phyloP scores from a whole-genome alignment of 805 yeast species.

The Candida ponderosae region DNA sequence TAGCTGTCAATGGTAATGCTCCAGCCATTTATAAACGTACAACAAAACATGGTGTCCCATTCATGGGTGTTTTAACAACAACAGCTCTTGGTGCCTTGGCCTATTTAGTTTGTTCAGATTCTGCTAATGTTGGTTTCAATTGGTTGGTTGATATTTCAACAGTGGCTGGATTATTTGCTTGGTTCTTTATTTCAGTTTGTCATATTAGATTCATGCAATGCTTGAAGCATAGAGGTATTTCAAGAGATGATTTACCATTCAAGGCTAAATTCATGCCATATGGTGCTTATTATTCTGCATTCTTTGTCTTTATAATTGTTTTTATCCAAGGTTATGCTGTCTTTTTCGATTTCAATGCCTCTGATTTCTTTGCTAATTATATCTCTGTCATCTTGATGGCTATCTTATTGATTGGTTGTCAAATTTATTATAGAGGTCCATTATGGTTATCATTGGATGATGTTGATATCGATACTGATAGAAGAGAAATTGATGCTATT shows the following conservation, averaged over 20 bases:
- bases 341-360: constrained; percentile 45
- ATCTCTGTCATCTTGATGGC: constrained; percentile 51
- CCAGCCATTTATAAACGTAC: constrained; percentile 44
- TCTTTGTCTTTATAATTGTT: constrained; percentile 44
- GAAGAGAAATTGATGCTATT: constrained; percentile 49
- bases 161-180: constrained; percentile 58
- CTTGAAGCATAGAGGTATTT: constrained; percentile 50
- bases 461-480: constrained; percentile 58
- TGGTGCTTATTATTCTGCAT: constrained; percentile 52
- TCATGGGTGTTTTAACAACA: constrained; percentile 44
- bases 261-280: constrained; percentile 60
- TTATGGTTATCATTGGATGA: constrained; percentile 41
- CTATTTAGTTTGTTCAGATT: constrained; percentile 40
- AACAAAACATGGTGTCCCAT: constrained; percentile 54
- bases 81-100: constrained; percentile 52
- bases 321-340: constrained; percentile 64
- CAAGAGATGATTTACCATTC: constrained; percentile 59
- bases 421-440: constrained; percentile 38
- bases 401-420: constrained; percentile 44
- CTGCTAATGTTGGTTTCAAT: constrained; percentile 48
- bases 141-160: constrained; percentile 66
- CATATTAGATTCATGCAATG: constrained; percentile 60
- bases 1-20: constrained; percentile 50
- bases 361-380: constrained; percentile 57
- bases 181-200: constrained; percentile 53